A percentile compares a stretch with the other conserved stretches of the same genome.
These are phyloP conservation scores for Ceratorhiza oryzae-sativae DNA, from an alignment of 1,284 basidiomycete species.

Conservation along the genomic window DNA sequence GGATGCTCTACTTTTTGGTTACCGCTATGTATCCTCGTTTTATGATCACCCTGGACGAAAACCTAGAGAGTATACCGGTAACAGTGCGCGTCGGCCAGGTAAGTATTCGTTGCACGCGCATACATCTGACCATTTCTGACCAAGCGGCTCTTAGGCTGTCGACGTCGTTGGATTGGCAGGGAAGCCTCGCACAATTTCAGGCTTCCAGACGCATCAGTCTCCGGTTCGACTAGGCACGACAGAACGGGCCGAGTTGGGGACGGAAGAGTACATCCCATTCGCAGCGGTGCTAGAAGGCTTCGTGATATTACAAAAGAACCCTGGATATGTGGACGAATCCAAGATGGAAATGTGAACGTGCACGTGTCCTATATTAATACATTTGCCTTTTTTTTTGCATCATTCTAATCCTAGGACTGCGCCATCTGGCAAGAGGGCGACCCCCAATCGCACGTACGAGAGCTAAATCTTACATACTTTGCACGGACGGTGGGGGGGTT, in stretches of 20 bases:
- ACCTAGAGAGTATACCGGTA: constrained; percentile 83
- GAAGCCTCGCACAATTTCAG: constrained; percentile 89
- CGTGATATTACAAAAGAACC: constrained; percentile 86
- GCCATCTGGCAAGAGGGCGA: no score
- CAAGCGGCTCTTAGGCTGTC: constrained; percentile 63
- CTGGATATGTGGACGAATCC: constrained; percentile 55
- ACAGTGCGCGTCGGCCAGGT: constrained; percentile 96
- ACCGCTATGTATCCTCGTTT: constrained; percentile 98
- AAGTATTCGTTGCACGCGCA: constrained; percentile 33
- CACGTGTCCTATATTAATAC: constrained; percentile 29
- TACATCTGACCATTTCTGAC: constrained; percentile 39
- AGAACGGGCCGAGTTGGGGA: constrained; percentile 94
- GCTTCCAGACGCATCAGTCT: constrained; percentile 96
- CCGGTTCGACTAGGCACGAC: constrained; percentile 94
- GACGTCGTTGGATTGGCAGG: constrained; percentile 92
- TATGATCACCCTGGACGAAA: constrained; percentile 95
- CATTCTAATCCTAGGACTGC: constrained; percentile 3
- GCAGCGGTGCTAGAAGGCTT: constrained; percentile 89
- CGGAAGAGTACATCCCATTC: constrained; percentile 95
- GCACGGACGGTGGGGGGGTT: no score
- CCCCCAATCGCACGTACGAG: neutral
- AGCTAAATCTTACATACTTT: neutral
- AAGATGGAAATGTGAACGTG: constrained; percentile 42
- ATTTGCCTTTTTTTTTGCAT: constrained; percentile 11
- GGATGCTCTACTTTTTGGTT: constrained; percentile 97